These are phyloP conservation scores for Amaranthus tricolor DNA, from an alignment of 179 eudicot species.

Conservation along the genomic window DNA sequence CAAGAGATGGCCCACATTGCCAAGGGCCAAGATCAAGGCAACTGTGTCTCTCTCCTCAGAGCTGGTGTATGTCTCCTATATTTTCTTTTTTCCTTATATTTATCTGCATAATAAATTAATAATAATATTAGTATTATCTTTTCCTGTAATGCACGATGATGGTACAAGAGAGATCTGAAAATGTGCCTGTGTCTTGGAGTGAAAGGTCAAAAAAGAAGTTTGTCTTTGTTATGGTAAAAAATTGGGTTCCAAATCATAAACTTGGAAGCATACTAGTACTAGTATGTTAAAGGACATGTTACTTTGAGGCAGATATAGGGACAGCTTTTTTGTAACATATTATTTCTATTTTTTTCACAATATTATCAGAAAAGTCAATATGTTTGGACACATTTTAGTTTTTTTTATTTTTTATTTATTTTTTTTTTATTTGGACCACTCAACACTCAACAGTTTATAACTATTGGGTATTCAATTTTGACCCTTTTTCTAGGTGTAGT, in stretches of 20 bases:
- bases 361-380: constrained; percentile 32
- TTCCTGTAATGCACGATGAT: constrained; percentile 5
- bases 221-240: constrained; percentile 24
- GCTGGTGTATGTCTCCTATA: constrained; percentile 56
- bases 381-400: constrained; percentile 16
- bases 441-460: not conserved
- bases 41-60: constrained; percentile 91
- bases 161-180: constrained; percentile 17
- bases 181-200: constrained; percentile 33
- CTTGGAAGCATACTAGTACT: constrained; percentile 37
- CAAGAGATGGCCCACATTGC: constrained; percentile 99
- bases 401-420: constrained; percentile 13
- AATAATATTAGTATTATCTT: not conserved
- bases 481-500: constrained; percentile 5
- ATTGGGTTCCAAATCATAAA: constrained; percentile 27
- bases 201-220: constrained; percentile 34
- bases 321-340: constrained; percentile 31
- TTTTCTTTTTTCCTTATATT: not conserved
- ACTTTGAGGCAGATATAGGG: constrained; percentile 29
- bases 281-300: constrained; percentile 29
- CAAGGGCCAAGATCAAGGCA: constrained; percentile 95
- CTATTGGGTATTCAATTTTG: not conserved
- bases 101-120: constrained; percentile 5
- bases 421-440: constrained; percentile 25
- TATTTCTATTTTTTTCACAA: constrained; percentile 5